Percentiles rank a stretch among this genome's conserved stretches.
Conservation (phyloP, 805 yeast genomes). For the Kazachstania psychrophila region DNA sequence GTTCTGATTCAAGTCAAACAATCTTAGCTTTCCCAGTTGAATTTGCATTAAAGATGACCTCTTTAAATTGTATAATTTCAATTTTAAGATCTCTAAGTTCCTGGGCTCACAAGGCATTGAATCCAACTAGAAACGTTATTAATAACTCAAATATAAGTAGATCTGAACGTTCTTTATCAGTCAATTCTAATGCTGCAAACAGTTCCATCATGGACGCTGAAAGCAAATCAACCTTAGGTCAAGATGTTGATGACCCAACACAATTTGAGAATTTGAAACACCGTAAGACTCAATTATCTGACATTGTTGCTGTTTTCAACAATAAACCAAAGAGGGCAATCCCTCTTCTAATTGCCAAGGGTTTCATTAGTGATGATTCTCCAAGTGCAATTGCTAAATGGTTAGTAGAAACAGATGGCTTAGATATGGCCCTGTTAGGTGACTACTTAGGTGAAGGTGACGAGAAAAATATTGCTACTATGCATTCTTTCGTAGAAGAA, state of each 20-base stretch:
- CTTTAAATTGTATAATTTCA: constrained; percentile 73
- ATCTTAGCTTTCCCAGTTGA: constrained; percentile 53
- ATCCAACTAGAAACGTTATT: constrained; percentile 15
- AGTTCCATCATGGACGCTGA: constrained; percentile 13
- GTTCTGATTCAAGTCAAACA: constrained; percentile 12
- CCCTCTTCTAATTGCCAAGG: constrained; percentile 46
- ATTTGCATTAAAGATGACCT: constrained; percentile 72
- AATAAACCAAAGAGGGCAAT: constrained; percentile 80
- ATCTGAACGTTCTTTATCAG: constrained; percentile 7
- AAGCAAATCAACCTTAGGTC: constrained; percentile 9
- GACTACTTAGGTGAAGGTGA: constrained; percentile 89
- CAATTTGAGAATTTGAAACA: constrained; percentile 81
- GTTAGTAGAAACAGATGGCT: constrained; percentile 60
- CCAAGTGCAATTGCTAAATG: constrained; percentile 70
- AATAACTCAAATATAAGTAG: constrained; percentile 1
- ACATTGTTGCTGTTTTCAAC: constrained; percentile 72
- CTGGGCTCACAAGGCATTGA: constrained; percentile 71
- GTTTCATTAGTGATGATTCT: constrained; percentile 50
- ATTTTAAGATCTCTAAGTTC: constrained; percentile 70
- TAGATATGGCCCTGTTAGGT: constrained; percentile 79
- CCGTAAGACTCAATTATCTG: constrained; percentile 70
- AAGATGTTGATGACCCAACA: constrained; percentile 57
- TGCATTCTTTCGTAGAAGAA: constrained; percentile 88
- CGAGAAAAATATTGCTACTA: constrained; percentile 62
- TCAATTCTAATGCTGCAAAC: constrained; percentile 17